These are phyloP conservation scores for Berkeleyomyces rouxiae DNA, from an alignment of 2,329 filamentous ascomycete genomes.

Conservation along the genomic window DNA sequence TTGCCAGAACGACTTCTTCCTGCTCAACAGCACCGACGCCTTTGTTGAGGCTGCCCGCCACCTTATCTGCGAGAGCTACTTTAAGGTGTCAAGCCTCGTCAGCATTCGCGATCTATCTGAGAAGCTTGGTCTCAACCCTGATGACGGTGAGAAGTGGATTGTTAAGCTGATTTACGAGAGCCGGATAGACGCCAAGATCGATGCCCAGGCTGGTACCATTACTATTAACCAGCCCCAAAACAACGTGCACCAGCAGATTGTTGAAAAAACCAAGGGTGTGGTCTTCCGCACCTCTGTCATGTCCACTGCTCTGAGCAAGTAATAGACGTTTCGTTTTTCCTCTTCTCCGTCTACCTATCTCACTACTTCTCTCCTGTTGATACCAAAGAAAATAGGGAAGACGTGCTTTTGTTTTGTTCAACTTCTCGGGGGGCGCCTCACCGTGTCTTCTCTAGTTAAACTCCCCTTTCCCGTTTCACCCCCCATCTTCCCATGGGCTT, in stretches of 20 bases:
- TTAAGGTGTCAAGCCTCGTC: conserved; percentile 98
- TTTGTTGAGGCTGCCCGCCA: conserved; percentile 93
- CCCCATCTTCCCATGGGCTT: background rate
- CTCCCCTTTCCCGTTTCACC: background rate
- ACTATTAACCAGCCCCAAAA: conserved; percentile 99
- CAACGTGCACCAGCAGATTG: conserved; percentile 98
- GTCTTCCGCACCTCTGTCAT: conserved; percentile 98
- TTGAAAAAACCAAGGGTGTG: conserved; percentile 94
- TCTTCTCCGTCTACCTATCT: background rate
- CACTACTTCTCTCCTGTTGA: background rate
- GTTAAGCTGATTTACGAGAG: conserved; percentile 98
- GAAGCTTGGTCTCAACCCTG: conserved; percentile 76
- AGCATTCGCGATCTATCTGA: conserved; percentile 93
- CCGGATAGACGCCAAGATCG: conserved; percentile 94
- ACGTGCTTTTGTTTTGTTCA: background rate
- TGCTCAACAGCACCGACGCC: conserved; percentile 63
- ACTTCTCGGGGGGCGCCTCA: background rate
- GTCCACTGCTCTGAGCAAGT: conserved; percentile 46
- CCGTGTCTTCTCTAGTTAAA: background rate
- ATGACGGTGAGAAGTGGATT: conserved; percentile 99
- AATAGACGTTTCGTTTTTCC: conserved; percentile 16
- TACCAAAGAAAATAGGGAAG: background rate
- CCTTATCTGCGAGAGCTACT: conserved; percentile 96
- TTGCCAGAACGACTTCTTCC: conserved; percentile 87
- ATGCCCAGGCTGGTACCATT: conserved; percentile 96